Base-by-base conservation (phyloP, 2,329 filamentous ascomycete species). In the Botrytis deweyae region DNA sequence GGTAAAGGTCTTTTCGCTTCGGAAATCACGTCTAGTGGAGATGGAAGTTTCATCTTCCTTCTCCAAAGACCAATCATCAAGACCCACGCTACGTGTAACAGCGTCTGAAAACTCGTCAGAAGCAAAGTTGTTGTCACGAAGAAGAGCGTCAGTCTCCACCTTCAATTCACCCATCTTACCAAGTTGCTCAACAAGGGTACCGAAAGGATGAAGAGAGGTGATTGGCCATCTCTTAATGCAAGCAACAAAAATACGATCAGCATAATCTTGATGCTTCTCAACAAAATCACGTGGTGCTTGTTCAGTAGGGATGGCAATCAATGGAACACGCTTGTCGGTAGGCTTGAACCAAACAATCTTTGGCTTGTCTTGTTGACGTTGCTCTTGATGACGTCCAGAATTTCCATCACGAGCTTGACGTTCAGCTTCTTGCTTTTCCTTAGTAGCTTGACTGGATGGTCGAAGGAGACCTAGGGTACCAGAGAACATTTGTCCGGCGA, bases 261-360 rank as follows among this genome's bases (percentile, higher is more conserved):
- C 94, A 80, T 98, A 99, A 44, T 98, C 94, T 83, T 97, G 94
- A 83, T 99, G 96, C 84, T 96, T 97, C 86, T 99, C 96, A 42
- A 99, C 96, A 80, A 99, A 99, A 84, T 98, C 96, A 52, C 94
- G 92, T 33, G 96, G 96, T 14, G 96, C 96, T 84, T 99, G 96
- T 83, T 99, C 96, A 4, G 96, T 99, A 1, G 96, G 96, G 77
- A 99, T 99, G 72, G 96, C 96, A 83, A 99, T 99, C 77, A 99
- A 87, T 68, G 96, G 96, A 66, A 99, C 96, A 81, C 96, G 94
- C 89, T 99, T 98, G 85, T 99, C 96, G 1, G 96, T 99, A 74
- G 96, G 96, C 87, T 99, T 99, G 87, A 99, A 99, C 96, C 96
- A 99, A 61, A 99, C 96, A 84, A 99, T 99, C 90, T 99, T 99